Evolutionary conservation across 2,329 filamentous ascomycete species (phyloP), one percentile per base, ranked within the genome.

Genomic region (Aspergillus alliaceus): DNA sequence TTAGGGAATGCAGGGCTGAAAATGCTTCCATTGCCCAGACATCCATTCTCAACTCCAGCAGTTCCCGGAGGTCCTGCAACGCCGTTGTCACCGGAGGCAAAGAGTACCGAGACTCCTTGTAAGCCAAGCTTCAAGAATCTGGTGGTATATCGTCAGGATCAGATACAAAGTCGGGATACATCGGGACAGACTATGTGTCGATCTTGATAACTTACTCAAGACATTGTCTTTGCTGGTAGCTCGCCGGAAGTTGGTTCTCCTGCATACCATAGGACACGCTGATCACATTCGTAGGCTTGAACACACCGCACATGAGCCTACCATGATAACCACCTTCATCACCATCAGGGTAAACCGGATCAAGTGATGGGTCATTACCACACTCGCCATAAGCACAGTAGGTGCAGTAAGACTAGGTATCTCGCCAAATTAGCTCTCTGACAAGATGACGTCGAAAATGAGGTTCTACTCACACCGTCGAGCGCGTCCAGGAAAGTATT

Each of bases 61-160:
- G 51, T 48, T 5, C 53, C 53, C 1, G 53, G 24, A 2, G 54
- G 54, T 3, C 54, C 54, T 2, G 54, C 54, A 3, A 56, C 54
- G 9, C 54, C 54, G 32, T 39, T 35, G 27, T 56, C 54, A 3
- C 54, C 54, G 5, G 54, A 56, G 6, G 54, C 54, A 12, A 56
- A 52, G 24, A 56, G 48, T 6, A 56, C 46, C 3, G 54, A 56
- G 11, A 35, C 51, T 7, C 54, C 54, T 18, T 56, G 54, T 9
- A 56, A n/a, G 4, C 54, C 54, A 22, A 56, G 54, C 31, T 56
- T 56, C n/a, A 56, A 25, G 25, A 47, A 56, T 6, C 54, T 56
- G 18, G 4, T 40, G 3, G 1, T 18, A 4, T 12, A 20, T 7
- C 1, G 11, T 48, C 9, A 48, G 29, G n/a, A 18, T 9, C 18